Evolutionary conservation across 164 flowering plant species (phyloP).

Genomic region (Tetrastigma voinierianum): DNA sequence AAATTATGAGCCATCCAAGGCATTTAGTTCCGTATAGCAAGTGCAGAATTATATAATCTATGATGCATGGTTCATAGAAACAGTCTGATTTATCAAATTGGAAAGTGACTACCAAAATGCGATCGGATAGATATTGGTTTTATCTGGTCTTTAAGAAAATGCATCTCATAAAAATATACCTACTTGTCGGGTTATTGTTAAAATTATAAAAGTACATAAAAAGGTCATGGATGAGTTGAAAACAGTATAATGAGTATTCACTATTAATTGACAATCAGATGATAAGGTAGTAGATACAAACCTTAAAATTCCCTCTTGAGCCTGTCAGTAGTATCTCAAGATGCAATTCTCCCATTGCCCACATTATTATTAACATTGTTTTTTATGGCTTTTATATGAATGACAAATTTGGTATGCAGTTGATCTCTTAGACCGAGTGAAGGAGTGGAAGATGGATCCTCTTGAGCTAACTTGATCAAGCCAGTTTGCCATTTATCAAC

Average conservation of each 20-base stretch:
- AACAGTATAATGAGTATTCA: neutral
- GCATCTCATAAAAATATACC: too few relatives aligned
- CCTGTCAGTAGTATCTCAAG: slow-evolving; percentile 93
- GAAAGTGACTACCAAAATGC: neutral
- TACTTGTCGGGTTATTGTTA: too few relatives aligned
- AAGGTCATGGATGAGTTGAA: too few relatives aligned
- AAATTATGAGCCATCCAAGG: neutral
- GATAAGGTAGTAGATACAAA: slow-evolving; percentile 17
- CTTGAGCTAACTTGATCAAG: slow-evolving; percentile 88
- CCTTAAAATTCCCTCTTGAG: slow-evolving; percentile 95
- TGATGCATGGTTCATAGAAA: neutral
- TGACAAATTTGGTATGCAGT: too few relatives aligned
- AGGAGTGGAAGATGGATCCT: slow-evolving; percentile 99
- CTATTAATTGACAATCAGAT: slow-evolving; percentile 1
- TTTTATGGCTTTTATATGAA: too few relatives aligned
- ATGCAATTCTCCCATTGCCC: slow-evolving; percentile 99
- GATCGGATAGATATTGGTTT: too few relatives aligned
- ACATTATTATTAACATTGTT: too few relatives aligned
- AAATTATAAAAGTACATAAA: too few relatives aligned
- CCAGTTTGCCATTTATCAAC: slow-evolving; percentile 88
- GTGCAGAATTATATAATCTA: neutral
- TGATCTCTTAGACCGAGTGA: slow-evolving; percentile 92
- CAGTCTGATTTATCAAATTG: neutral
- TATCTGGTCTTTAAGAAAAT: neutral
- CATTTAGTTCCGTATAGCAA: neutral